Percentiles rank a stretch among this genome's conserved stretches.
Conservation (phyloP, 2,329 filamentous ascomycete genomes). For the Cadophora sp. region DNA sequence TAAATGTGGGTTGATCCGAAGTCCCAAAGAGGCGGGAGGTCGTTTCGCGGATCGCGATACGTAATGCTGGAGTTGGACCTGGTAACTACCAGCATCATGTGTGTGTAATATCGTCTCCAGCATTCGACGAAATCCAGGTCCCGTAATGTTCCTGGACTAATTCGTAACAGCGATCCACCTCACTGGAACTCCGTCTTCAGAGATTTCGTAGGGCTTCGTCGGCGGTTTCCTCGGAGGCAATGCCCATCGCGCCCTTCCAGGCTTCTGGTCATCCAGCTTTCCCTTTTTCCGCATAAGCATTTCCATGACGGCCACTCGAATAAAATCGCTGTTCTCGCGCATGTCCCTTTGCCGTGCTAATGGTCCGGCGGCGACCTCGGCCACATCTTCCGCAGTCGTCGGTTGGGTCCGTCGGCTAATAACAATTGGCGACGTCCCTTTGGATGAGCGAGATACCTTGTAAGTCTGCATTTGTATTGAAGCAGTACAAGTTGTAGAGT, state of each 20-base stretch:
- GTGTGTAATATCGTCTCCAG: slow-evolving; percentile 16
- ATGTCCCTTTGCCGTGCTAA: slow-evolving; percentile 67
- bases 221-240: slow-evolving; percentile 68
- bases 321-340: slow-evolving; percentile 74
- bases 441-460: slow-evolving; percentile 49
- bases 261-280: slow-evolving; percentile 69
- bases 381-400: slow-evolving; percentile 40
- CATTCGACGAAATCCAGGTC: slow-evolving; percentile 14
- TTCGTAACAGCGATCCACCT: slow-evolving; percentile 58
- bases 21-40: slow-evolving; percentile 12
- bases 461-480: slow-evolving; percentile 78
- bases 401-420: slow-evolving; percentile 42
- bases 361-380: slow-evolving; percentile 49
- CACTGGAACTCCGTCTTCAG: slow-evolving; percentile 63
- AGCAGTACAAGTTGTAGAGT: slow-evolving; percentile 61
- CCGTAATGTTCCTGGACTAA: slow-evolving; percentile 11
- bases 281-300: slow-evolving; percentile 73
- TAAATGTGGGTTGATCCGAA: slow-evolving; percentile 14
- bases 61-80: slow-evolving; percentile 19
- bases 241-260: slow-evolving; percentile 72
- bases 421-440: slow-evolving; percentile 48
- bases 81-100: slow-evolving; percentile 4
- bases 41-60: slow-evolving; percentile 21
- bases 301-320: slow-evolving; percentile 74
- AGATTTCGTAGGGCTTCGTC: slow-evolving; percentile 61